Conservation (phyloP, 2,329 filamentous ascomycete genomes). For the Berkeleyomyces rouxiae region DNA sequence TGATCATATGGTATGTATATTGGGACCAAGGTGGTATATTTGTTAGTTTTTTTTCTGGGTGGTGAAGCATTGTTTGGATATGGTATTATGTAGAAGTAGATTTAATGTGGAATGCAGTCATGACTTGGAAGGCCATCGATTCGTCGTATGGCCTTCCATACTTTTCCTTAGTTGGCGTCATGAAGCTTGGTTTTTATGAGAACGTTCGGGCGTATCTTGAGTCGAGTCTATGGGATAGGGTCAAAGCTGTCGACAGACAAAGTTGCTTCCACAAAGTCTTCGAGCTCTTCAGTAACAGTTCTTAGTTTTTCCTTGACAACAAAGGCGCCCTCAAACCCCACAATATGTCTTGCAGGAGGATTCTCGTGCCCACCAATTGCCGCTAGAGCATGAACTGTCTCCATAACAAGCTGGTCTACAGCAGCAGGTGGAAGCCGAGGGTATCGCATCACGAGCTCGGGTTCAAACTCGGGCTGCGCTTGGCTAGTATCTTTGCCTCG, state of each 20-base stretch:
- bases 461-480: background rate
- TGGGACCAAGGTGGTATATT: background rate
- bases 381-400: slow-evolving; percentile 80
- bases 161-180: background rate
- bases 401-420: slow-evolving; percentile 59
- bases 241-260: slow-evolving; percentile 51
- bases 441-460: slow-evolving; percentile 48
- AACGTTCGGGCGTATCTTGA: background rate
- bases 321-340: slow-evolving; percentile 71
- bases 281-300: slow-evolving; percentile 87
- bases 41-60: background rate
- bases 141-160: background rate
- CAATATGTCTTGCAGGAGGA: slow-evolving; percentile 83
- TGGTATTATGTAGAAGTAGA: background rate
- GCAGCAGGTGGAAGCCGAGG: slow-evolving; percentile 53
- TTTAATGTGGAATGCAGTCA: background rate
- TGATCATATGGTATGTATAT: slow-evolving; percentile 14
- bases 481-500: background rate
- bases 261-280: slow-evolving; percentile 88
- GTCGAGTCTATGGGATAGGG: background rate
- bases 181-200: background rate
- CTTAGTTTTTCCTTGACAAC: slow-evolving; percentile 93
- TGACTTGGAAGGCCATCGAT: background rate
- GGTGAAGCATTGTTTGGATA: background rate
- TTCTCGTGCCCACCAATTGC: slow-evolving; percentile 94